Evolutionary conservation across 495 filamentous ascomycete species (phyloP), one percentile per base, ranked within the genome.

Genomic region (Penicillium tannophilum): DNA sequence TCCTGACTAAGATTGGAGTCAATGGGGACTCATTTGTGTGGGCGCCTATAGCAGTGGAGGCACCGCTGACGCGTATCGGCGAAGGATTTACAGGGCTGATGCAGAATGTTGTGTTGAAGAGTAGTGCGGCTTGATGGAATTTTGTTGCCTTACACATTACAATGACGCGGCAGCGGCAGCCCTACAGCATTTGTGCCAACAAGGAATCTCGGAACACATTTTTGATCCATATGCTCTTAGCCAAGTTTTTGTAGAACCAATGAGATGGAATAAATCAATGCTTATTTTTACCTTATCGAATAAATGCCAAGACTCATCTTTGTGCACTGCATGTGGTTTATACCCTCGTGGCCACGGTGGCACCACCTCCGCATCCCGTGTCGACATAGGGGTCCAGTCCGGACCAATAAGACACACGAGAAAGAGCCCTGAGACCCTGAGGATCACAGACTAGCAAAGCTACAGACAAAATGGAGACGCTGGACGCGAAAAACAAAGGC

Each of bases 21-120:
- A 74, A 81, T 41, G 79, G 72, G 42, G 42, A 55, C 2, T 55
- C 28, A 20, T 46, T 46, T 46, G 53, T 45, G 14, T 55, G 41
- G 53, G 53, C 71, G 41, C 71, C 72, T 2, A 79, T 82, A 49
- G 79, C 69, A 0, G 68, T 84, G 56, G 79, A 82, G 66, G 81
- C 79, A 45, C 81, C 81, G 44, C 46, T 84, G 46, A 43, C 59
- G 16, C 50, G 60, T 28, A 64, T 83, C 35, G 78, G 75, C 0
- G 77, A 77, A n/a, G 65, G 65, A 5, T 68, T 68, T 44, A 57
- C 52, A 6, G 65, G 68, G 58, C 33, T 63, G 53, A 62, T 71
- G 49, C 63, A 65, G 63, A 53, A 64, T 42, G 44, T 67, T 39
- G 30, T 61, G 16, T 48, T 67, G 33, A 56, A 36, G 20, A 56